Evolutionary conservation across 2,329 filamentous ascomycete species (phyloP), one percentile per base, ranked within the genome.

Genomic region (Curvularia spicifera): DNA sequence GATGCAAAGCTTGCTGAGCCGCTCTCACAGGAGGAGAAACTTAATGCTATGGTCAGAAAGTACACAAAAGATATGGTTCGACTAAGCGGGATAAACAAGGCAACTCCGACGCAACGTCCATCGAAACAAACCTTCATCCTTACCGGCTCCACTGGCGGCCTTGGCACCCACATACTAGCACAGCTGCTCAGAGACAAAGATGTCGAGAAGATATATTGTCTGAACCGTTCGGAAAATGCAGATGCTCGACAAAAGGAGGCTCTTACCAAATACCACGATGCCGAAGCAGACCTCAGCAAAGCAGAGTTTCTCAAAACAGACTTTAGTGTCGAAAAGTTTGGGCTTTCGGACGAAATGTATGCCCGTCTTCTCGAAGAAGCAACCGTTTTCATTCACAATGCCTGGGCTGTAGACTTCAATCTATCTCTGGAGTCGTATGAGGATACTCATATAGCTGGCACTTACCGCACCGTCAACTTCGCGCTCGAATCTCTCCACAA

Each of bases 401-500:
- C 83, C 0, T 85, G 83, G 83, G 72, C 80, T 1, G 83, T 85
- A 28, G 84, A 86, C 69, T 86, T 86, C 74, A 85, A 64, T 9
- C 40, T 66, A 1, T 61, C 64, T 1, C 55, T 71, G 9, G 52
- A 60, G 15, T 53, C 60, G 3, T 71, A 67, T 51, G 63, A 66
- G 40, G 26, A 40, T 5, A 59, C 57, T 4, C 63, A 65, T 26
- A 61, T 65, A 22, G 47, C 56, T 1, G 63, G 63, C 2, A 57
- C 53, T 13, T 48, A 39, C 6, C 58, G 59, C 15, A 42, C 53
- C 1, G 51, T 65, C 24, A 53, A 61, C 33, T 63, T 70, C 6
- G 44, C 59, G 1, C 43, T 53, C 2, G 43, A 29, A 1, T 49
- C 51, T 4, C 4, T 15, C 1, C 37, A 63, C 35, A 58, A 58